phyloP scores from a whole-genome alignment of 768 basidiomycete genomes.

The Pisolithus albus region DNA sequence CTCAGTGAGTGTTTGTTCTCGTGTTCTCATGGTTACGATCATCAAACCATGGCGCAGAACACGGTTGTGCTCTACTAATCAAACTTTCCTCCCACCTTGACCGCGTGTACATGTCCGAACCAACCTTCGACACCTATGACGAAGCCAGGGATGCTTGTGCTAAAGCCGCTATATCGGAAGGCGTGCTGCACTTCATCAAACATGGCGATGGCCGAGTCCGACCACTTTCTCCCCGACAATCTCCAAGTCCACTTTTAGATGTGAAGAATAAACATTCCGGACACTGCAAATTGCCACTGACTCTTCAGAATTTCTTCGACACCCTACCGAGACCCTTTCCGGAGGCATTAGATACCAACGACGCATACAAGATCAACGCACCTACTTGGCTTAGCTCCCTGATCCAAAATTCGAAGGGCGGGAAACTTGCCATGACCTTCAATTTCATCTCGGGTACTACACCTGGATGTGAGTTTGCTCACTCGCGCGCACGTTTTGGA shows the following conservation, averaged over 20 bases:
- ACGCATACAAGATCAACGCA: conserved; percentile 47
- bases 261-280: conserved; percentile 3
- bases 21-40: not conserved
- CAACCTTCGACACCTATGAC: conserved; percentile 32
- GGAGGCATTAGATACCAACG: conserved; percentile 40
- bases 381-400: conserved; percentile 46
- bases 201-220: conserved; percentile 45
- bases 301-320: conserved; percentile 57
- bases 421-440: conserved; percentile 36
- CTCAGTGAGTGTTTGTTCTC: conserved; percentile 31
- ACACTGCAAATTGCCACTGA: conserved; percentile 21
- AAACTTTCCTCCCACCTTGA: conserved; percentile 43
- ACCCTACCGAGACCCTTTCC: conserved; percentile 59
- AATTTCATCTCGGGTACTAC: conserved; percentile 38
- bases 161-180: conserved; percentile 43
- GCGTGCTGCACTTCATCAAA: conserved; percentile 53
- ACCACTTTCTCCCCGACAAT: conserved; percentile 23
- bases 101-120: conserved; percentile 46
- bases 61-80: conserved; percentile 54
- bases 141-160: conserved; percentile 53
- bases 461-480: conserved; percentile 36
- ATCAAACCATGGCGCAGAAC: conserved; percentile 26
- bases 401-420: conserved; percentile 47
- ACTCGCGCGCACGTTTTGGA: not conserved
- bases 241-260: conserved; percentile 1